Evolutionary conservation across 805 yeast genomes (phyloP), one percentile per base, ranked within the genome.

Genomic region (Tetrapisispora phaffii): DNA sequence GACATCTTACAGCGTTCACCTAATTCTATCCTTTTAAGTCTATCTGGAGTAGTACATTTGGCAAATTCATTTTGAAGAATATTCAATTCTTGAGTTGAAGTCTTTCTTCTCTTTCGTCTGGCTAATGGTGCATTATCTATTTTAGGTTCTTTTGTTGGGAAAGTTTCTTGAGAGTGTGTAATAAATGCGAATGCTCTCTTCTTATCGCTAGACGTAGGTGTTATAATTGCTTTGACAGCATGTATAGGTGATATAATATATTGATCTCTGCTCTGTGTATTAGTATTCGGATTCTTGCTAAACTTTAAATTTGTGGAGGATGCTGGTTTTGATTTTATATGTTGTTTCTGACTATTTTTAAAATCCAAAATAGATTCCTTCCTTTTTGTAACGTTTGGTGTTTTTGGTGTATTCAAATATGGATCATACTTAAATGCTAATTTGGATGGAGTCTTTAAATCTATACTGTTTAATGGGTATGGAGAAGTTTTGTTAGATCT

Each of bases 71-170:
- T 66, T 64, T 88, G 93, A 48, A 93, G 74, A 44, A 93, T 79
- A 22, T 82, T 72, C 51, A 90, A 73, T 65, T 93, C 97, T 46
- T 77, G 75, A 2, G 95, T 93, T 1, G 95, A 81, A 1, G 98
- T 93, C 70, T 97, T 82, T 68, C 98, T 80, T 67, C 98, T 78
- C 63, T 90, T 90, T 46, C 97, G 79, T 55, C 97, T 80, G 1
- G 96, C 97, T 47, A 89, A 70, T 41, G 88, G 88, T n/a, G 87
- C 87, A 59, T 89, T 86, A 65, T 88, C 96, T 46, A 87, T 86
- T 7, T 76, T 67, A 2, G 95, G 95, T 59, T 85, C 94, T 49
- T 81, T 82, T 3, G 77, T 71, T 15, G 94, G 88, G 60, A 80
- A 90, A 0, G 96, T 85, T 17, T 87, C 80, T 24, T 88, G 95